A percentile compares a stretch with the other conserved stretches of the same genome.
Evolutionary conservation across 495 filamentous ascomycete genomes (phyloP).

Genomic region (Hypoxylon crocopeplum): DNA sequence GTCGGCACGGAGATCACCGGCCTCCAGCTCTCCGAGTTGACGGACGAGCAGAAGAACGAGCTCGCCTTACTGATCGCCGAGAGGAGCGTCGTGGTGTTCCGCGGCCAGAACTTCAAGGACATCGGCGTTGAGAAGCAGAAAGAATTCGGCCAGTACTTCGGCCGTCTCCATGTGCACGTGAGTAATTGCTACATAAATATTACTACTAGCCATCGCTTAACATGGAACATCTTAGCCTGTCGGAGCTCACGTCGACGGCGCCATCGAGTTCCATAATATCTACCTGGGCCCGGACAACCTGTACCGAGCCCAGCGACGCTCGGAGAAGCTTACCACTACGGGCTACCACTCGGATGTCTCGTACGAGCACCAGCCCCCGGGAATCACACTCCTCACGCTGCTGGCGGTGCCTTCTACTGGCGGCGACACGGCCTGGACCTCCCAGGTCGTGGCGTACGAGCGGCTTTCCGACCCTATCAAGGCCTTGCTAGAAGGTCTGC

Average conservation of each 20-base stretch:
- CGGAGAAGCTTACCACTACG: slow-evolving; percentile 55
- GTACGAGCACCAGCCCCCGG: slow-evolving; percentile 80
- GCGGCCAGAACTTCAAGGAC: slow-evolving; percentile 69
- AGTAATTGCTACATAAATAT: slow-evolving; percentile 7
- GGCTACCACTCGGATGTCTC: slow-evolving; percentile 61
- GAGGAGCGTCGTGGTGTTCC: slow-evolving; percentile 77
- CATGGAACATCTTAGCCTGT: slow-evolving; percentile 40
- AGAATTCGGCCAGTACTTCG: slow-evolving; percentile 70
- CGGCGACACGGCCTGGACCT: slow-evolving; percentile 79
- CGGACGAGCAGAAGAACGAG: slow-evolving; percentile 74
- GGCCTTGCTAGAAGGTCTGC: slow-evolving; percentile 72
- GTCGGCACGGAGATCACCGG: slow-evolving; percentile 78
- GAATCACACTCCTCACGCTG: slow-evolving; percentile 74
- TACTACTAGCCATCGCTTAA: neutral
- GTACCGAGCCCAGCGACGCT: slow-evolving; percentile 50
- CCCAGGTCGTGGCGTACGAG: slow-evolving; percentile 76
- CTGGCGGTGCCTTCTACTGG: slow-evolving; percentile 74
- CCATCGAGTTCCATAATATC: slow-evolving; percentile 55
- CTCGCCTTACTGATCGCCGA: slow-evolving; percentile 74
- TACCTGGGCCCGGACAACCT: slow-evolving; percentile 58
- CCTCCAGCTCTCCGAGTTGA: slow-evolving; percentile 70
- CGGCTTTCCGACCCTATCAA: slow-evolving; percentile 72
- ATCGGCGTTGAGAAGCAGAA: slow-evolving; percentile 67
- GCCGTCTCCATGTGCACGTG: slow-evolving; percentile 68
- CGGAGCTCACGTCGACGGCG: slow-evolving; percentile 52